phyloP scores from a whole-genome alignment of 2,329 filamentous ascomycete genomes.

The Penicillium freii region DNA sequence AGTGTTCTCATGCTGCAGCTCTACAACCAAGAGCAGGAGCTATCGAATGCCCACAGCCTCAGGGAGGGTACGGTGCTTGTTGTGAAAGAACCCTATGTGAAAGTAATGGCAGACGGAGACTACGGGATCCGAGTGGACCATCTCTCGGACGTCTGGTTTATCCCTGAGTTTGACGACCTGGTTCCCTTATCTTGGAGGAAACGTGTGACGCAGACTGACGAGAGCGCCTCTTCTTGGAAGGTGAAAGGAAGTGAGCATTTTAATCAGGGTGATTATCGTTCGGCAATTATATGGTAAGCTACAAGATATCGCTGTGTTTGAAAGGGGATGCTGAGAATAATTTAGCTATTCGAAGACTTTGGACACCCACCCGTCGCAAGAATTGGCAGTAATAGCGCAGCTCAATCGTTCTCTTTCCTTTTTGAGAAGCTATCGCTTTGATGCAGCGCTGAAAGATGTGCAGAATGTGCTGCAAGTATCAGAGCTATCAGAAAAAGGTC shows the following conservation, averaged over 20 bases:
- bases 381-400: slow-evolving; percentile 35
- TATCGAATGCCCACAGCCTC: slow-evolving; percentile 37
- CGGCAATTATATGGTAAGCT: slow-evolving; percentile 30
- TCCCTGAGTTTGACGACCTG: slow-evolving; percentile 37
- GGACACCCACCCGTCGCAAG: slow-evolving; percentile 29
- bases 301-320: neutral
- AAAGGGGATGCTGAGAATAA: slow-evolving; percentile 3
- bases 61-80: slow-evolving; percentile 38
- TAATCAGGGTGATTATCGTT: slow-evolving; percentile 10
- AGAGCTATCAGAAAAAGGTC: slow-evolving; percentile 42
- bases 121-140: slow-evolving; percentile 55
- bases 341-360: slow-evolving; percentile 43
- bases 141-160: slow-evolving; percentile 48
- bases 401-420: slow-evolving; percentile 41
- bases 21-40: slow-evolving; percentile 42
- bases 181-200: slow-evolving; percentile 43
- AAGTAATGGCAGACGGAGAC: slow-evolving; percentile 36
- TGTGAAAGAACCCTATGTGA: slow-evolving; percentile 57
- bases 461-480: slow-evolving; percentile 15
- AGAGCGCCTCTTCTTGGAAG: slow-evolving; percentile 8
- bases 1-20: slow-evolving; percentile 41
- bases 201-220: neutral
- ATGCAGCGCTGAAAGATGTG: slow-evolving; percentile 37
- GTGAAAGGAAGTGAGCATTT: slow-evolving; percentile 36
- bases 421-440: slow-evolving; percentile 33